Evolutionary conservation across 2,329 filamentous ascomycete genomes (phyloP).

Genomic region (Fusarium sacchari): DNA sequence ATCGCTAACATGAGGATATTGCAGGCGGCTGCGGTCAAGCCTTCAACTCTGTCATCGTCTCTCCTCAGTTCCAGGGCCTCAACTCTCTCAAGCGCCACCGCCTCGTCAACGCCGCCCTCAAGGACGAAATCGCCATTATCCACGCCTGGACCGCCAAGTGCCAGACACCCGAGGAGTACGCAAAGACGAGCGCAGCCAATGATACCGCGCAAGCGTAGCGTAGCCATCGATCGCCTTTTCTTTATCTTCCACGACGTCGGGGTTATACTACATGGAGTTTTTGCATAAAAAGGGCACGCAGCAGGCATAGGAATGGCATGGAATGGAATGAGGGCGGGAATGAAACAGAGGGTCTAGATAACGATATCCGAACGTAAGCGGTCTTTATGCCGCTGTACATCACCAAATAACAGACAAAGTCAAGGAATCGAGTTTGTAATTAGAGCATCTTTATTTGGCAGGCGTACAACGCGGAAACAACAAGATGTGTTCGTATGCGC

Average conservation of each 20-base stretch:
- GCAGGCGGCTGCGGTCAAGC: conserved; percentile 70
- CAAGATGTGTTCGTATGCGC: conserved; percentile 34
- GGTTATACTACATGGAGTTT: conserved; percentile 5
- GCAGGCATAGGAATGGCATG: not conserved
- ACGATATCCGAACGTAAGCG: conserved; percentile 25
- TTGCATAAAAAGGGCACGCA: conserved; percentile 5
- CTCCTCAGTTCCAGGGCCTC: conserved; percentile 74
- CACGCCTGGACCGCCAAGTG: conserved; percentile 97
- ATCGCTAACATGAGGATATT: conserved; percentile 11
- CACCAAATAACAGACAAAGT: conserved; percentile 10
- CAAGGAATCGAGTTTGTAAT: conserved; percentile 28
- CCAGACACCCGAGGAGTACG: conserved; percentile 90
- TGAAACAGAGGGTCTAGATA: not conserved
- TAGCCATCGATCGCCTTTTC: not conserved
- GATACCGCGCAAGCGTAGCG: conserved; percentile 24
- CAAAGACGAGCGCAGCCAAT: conserved; percentile 52
- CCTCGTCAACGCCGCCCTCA: conserved; percentile 83
- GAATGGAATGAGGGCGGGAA: not conserved
- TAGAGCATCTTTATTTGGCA: conserved; percentile 38
- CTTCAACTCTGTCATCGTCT: conserved; percentile 69
- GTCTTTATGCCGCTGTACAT: conserved; percentile 25
- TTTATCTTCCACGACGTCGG: not conserved
- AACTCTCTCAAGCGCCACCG: conserved; percentile 85
- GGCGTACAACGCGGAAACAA: conserved; percentile 32
- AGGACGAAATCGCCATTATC: conserved; percentile 87